phyloP scores from a whole-genome alignment of 208 protist species.

The Tritrichomonas foetus region DNA sequence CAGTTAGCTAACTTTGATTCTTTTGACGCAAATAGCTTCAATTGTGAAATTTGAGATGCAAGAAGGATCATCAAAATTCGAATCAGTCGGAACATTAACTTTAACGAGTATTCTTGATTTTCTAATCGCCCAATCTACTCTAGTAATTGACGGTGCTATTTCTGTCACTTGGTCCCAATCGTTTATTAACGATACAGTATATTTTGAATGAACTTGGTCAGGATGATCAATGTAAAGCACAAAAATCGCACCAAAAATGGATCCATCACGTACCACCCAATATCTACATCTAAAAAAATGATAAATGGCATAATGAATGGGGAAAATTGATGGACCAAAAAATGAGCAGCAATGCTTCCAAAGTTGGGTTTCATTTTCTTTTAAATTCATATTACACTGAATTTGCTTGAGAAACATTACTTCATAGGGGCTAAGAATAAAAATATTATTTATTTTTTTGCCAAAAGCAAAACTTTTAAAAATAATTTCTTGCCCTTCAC shows the following conservation, averaged over 20 bases:
- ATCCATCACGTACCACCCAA: background rate
- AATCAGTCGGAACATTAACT: background rate
- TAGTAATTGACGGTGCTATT: background rate
- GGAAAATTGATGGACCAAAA: background rate
- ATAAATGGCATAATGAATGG: background rate
- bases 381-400: background rate
- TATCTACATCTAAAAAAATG: background rate
- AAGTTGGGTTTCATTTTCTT: background rate
- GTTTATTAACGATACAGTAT: background rate
- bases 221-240: background rate
- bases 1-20: too few species aligned
- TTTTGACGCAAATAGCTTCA: background rate
- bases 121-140: background rate
- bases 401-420: background rate
- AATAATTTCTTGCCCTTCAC: background rate
- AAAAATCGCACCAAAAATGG: background rate
- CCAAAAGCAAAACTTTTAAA: background rate
- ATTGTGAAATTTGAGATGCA: background rate
- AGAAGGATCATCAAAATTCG: background rate
- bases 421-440: background rate
- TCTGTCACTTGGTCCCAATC: background rate
- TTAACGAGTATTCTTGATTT: background rate
- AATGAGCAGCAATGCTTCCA: background rate
- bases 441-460: background rate
- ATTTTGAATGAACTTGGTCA: background rate